phyloP scores from a whole-genome alignment of 768 basidiomycete species.

The Piloderma croceum region DNA sequence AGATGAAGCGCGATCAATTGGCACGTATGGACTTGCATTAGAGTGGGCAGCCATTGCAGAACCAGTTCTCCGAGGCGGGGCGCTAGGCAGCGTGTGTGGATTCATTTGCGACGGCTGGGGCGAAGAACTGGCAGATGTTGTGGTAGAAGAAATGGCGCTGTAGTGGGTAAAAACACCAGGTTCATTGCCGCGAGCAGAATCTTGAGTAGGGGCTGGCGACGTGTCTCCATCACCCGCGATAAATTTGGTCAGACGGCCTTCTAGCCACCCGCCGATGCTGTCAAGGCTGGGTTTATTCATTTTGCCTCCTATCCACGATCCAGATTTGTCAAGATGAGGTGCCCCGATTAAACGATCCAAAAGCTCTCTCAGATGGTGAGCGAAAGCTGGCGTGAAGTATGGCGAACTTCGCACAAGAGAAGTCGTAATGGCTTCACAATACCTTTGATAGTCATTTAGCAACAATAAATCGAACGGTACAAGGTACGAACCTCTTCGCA shows the following conservation, averaged over 20 bases:
- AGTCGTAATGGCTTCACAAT: slow-evolving; percentile 84
- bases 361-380: slow-evolving; percentile 73
- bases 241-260: slow-evolving; percentile 87
- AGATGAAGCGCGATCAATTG: slow-evolving; percentile 69
- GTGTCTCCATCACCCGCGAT: slow-evolving; percentile 86
- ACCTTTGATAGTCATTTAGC: slow-evolving; percentile 46
- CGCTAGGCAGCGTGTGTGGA: slow-evolving; percentile 25
- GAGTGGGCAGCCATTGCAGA: slow-evolving; percentile 62
- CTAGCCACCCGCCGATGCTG: slow-evolving; percentile 87
- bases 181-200: slow-evolving; percentile 30
- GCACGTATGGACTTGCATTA: slow-evolving; percentile 39
- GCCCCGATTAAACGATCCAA: slow-evolving; percentile 72
- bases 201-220: slow-evolving; percentile 31
- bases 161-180: slow-evolving; percentile 90
- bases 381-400: slow-evolving; percentile 58
- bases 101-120: slow-evolving; percentile 56
- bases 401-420: slow-evolving; percentile 58
- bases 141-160: slow-evolving; percentile 82
- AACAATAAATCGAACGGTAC: not conserved
- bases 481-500: slow-evolving; percentile 60
- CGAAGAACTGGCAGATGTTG: slow-evolving; percentile 70
- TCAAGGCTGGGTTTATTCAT: slow-evolving; percentile 89
- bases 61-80: slow-evolving; percentile 54
- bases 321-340: slow-evolving; percentile 67
- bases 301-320: slow-evolving; percentile 85